A percentile compares a stretch with the other conserved stretches of the same genome.
These are phyloP conservation scores for Solanum stenotomum DNA, from an alignment of 257 asterid genomes.

Conservation along the genomic window DNA sequence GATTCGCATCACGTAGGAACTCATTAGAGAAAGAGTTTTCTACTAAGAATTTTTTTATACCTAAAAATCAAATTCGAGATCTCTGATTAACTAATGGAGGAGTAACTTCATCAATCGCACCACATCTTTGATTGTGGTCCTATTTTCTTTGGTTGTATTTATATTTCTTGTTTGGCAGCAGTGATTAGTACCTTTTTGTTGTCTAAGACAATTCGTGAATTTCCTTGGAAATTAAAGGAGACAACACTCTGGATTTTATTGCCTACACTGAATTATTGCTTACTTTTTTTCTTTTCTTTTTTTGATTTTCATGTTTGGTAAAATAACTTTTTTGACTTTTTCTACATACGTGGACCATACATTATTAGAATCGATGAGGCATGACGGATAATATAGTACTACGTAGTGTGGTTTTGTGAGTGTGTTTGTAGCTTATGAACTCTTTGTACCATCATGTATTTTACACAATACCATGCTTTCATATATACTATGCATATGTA, in stretches of 20 bases:
- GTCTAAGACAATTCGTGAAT: background rate
- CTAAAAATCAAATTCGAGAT: background rate
- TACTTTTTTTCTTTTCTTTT: background rate
- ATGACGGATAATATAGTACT: background rate
- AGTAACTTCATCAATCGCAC: background rate
- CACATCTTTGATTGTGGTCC: background rate
- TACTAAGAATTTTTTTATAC: too few species aligned
- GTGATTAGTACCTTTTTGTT: background rate
- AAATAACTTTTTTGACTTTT: background rate
- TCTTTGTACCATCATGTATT: background rate
- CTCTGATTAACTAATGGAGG: background rate
- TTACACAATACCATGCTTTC: background rate
- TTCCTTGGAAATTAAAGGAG: background rate
- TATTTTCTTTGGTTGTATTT: background rate
- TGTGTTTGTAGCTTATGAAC: background rate
- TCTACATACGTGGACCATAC: background rate
- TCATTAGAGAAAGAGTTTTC: accelerated
- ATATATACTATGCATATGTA: background rate
- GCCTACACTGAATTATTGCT: constrained; percentile 1
- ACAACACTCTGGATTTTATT: background rate
- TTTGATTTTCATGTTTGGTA: background rate
- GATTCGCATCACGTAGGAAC: accelerated
- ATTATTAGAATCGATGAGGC: background rate
- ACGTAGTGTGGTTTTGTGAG: background rate
- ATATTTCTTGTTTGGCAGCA: background rate